Evolutionary conservation across 1,139 yeast species (phyloP).

Genomic region (Debaryomycetaceae sp.): DNA sequence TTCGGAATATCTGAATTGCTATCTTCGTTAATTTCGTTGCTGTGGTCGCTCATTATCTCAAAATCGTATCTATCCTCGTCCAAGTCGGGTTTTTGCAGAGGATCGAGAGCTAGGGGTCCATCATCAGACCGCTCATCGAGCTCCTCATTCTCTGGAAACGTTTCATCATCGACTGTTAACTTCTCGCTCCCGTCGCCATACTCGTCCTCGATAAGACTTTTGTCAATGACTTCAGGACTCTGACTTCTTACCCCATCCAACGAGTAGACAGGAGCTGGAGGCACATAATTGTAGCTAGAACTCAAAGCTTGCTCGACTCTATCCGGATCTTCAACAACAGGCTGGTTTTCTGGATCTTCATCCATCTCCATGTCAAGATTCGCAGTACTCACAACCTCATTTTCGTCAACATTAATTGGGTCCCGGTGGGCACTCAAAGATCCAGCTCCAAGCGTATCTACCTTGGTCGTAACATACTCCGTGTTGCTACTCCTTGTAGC

Average conservation of each 20-base stretch:
- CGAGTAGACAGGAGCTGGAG: neutral
- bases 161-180: constrained; percentile 2
- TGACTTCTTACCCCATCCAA: neutral
- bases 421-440: neutral
- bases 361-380: constrained; percentile 4
- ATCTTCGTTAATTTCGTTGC: constrained; percentile 1
- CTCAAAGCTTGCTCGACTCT: constrained; percentile 6
- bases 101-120: constrained; percentile 4
- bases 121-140: constrained; percentile 19
- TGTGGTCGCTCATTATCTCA: constrained; percentile 15
- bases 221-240: neutral
- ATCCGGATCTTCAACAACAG: constrained; percentile 17
- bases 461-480: neutral
- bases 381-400: neutral
- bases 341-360: constrained; percentile 17
- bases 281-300: neutral
- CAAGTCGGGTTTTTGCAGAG: neutral
- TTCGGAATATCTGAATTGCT: neutral
- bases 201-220: constrained; percentile 1
- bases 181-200: constrained; percentile 1
- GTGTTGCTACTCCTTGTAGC: neutral
- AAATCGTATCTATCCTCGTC: constrained; percentile 19
- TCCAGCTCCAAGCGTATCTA: neutral
- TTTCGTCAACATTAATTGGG: neutral
- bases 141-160: constrained; percentile 10